phyloP scores from a whole-genome alignment of 257 asterid species.

The Salvia rosmarinus region DNA sequence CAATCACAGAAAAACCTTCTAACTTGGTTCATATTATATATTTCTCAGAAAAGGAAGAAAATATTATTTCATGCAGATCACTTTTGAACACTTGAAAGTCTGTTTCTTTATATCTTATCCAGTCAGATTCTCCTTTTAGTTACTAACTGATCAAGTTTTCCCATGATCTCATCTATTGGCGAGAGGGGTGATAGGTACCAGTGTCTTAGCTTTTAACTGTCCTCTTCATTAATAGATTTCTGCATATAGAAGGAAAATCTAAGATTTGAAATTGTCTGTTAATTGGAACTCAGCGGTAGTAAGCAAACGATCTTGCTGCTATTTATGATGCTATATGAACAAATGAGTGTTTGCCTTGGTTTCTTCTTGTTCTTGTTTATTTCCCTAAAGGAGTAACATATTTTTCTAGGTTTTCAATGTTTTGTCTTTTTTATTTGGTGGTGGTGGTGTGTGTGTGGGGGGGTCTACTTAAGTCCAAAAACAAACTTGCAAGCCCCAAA shows the following conservation, averaged over 20 bases:
- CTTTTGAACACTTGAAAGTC: not conserved
- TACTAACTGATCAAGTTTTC: not conserved
- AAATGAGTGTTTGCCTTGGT: no score
- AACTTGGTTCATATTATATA: not conserved
- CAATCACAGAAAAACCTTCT: not conserved
- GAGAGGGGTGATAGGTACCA: not conserved
- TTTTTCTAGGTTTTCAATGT: no score
- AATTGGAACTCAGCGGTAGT: not conserved
- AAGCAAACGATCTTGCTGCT: not conserved
- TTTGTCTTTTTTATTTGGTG: no score
- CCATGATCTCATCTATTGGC: not conserved
- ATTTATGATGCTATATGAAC: no score
- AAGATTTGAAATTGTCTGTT: not conserved
- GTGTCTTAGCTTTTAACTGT: not conserved
- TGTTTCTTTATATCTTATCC: not conserved
- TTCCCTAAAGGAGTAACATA: no score
- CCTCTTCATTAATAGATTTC: not conserved
- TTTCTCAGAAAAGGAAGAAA: not conserved
- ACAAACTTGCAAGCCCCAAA: not conserved
- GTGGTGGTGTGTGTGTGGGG: no score
- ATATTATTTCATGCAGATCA: not conserved
- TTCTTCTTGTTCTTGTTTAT: no score
- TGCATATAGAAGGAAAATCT: not conserved
- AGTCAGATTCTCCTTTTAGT: not conserved
- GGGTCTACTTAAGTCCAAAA: no score